A percentile compares a stretch with the other conserved stretches of the same genome.
phyloP scores from a whole-genome alignment of 352 stramenopile genomes.

The Thalassiosira mediterranea region DNA sequence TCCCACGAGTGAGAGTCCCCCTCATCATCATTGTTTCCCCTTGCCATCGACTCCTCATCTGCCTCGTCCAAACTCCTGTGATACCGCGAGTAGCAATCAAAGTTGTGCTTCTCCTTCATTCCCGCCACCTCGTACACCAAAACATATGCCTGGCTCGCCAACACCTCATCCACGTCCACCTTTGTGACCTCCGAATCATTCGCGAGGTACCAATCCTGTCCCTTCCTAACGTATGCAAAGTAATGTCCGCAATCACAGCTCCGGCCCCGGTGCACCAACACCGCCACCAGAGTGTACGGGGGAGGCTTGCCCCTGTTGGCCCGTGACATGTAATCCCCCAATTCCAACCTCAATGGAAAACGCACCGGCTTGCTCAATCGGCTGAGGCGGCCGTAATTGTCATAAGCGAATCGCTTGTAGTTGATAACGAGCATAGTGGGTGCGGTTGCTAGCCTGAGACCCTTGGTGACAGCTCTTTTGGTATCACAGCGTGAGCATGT shows the following conservation, averaged over 20 bases:
- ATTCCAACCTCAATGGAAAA: conserved; percentile 74
- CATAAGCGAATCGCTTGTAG: conserved; percentile 81
- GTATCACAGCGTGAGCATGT: conserved; percentile 68
- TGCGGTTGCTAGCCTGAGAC: conserved; percentile 71
- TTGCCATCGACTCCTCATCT: conserved; percentile 10
- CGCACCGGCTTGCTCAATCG: conserved; percentile 72
- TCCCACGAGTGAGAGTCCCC: conserved; percentile 27
- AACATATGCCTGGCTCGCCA: conserved; percentile 81
- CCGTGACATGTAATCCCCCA: conserved; percentile 77
- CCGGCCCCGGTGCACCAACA: conserved; percentile 76
- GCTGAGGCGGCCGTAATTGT: conserved; percentile 68
- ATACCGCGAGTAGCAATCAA: conserved; percentile 62
- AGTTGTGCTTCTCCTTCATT: conserved; percentile 70
- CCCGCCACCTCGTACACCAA: conserved; percentile 81
- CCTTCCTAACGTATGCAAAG: conserved; percentile 75
- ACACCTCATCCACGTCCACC: conserved; percentile 70
- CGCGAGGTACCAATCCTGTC: conserved; percentile 77
- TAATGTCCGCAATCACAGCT: conserved; percentile 82
- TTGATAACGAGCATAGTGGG: conserved; percentile 82
- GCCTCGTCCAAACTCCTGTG: conserved; percentile 35
- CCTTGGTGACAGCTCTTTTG: conserved; percentile 75
- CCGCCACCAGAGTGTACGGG: conserved; percentile 74
- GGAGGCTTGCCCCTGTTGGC: conserved; percentile 73
- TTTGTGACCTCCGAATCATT: conserved; percentile 77
- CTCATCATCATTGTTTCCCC: conserved; percentile 1